Evolutionary conservation across 2,329 filamentous ascomycete species (phyloP), one percentile per base, ranked within the genome.

Genomic region (Pseudocercospora fuligena): DNA sequence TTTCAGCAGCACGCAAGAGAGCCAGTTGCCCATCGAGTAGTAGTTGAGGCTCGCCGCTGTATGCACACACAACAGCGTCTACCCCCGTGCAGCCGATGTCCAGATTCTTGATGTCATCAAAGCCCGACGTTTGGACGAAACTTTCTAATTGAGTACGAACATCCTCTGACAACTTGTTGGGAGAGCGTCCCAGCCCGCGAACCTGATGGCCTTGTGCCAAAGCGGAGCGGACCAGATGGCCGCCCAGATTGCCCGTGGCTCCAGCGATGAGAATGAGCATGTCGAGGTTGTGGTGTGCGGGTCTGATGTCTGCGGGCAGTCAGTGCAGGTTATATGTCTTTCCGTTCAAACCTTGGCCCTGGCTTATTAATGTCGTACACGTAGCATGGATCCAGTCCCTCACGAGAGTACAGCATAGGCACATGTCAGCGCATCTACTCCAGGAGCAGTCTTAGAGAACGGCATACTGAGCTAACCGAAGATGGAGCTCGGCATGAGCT

Each of bases 161-260:
- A 19, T 64, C 40, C 5, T 16, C 31, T 21, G 66, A 90, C 54
- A 91, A 74, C n/a, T 67, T 69, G 2, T 23, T 12, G 19, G 80
- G 78, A 90, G 75, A 88, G 86, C 0, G 86, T 86, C 71, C 66
- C 29, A 65, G 60, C 60, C 57, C 66, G 14, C 64, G 61, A 53
- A 66, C 61, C 43, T 7, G 31, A 40, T 82, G 82, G 66, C 77
- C 74, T 29, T 79, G 59, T 76, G 21, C 78, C 69, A 56, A 76
- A 72, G 60, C 82, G 79, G 54, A 49, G 7, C 25, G 43, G 61
- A 67, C 66, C 7, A 69, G 61, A 25, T 66, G 43, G 11, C 64
- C 43, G 49, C 69, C 66, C 31, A 66, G 61, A 57, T 64, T 61
- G 33, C 59, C 66, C 27, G 27, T 27, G 27, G 27, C 27, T 6